A percentile compares a stretch with the other conserved stretches of the same genome.
Conservation (phyloP, 2,329 filamentous ascomycete species). For the Tolypocladium endophyticum region DNA sequence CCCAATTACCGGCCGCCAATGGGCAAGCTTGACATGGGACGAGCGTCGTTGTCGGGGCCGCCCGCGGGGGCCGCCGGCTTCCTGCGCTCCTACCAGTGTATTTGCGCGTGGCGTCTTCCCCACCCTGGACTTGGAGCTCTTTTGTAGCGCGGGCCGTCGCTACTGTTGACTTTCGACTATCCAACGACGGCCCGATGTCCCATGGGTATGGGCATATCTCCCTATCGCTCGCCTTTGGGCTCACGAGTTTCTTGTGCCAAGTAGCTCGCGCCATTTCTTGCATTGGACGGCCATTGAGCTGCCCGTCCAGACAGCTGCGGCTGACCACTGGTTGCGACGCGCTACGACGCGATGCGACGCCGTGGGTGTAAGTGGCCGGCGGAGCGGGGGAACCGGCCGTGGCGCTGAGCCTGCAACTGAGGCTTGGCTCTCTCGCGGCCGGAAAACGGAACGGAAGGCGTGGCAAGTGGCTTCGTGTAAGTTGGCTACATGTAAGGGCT, state of each 20-base stretch:
- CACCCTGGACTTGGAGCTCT: not conserved
- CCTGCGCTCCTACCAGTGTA: not conserved
- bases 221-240: not conserved
- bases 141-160: not conserved
- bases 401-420: not conserved
- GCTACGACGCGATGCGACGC: not conserved
- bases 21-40: not conserved
- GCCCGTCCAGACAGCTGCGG: not conserved
- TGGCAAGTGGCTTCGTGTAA: not conserved
- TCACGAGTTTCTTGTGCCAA: not conserved
- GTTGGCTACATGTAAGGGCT: not conserved
- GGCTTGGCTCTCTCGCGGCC: not conserved
- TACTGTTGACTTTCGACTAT: not conserved
- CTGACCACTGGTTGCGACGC: no score
- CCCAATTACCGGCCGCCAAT: not conserved
- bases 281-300: not conserved
- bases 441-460: not conserved
- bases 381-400: not conserved
- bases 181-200: not conserved
- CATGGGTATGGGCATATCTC: not conserved
- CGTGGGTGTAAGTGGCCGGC: not conserved
- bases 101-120: not conserved
- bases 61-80: not conserved
- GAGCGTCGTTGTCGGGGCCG: not conserved
- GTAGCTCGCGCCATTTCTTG: not conserved